Evolutionary conservation across 2,329 filamentous ascomycete genomes (phyloP), one percentile per base, ranked within the genome.

Genomic region (Hypoxylon rubiginosum): DNA sequence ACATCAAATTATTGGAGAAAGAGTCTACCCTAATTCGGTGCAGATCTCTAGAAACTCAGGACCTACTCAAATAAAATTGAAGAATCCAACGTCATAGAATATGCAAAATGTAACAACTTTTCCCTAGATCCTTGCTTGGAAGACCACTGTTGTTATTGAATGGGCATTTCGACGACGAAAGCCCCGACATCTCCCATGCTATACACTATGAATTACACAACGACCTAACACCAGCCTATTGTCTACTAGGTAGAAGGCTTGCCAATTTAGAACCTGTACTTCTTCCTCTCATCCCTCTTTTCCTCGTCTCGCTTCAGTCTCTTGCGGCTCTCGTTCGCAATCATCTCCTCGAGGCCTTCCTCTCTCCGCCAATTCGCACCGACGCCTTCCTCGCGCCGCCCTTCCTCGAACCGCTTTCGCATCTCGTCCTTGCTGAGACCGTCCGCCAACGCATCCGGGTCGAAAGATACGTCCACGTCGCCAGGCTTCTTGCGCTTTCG

Each of bases 401-500:
- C 91, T 84, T 82, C 89, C 63, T 98, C 94, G 75, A 97, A 99
- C 76, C 91, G 87, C 74, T 87, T 89, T 78, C 87, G 88, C 74
- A 99, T 79, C 72, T 94, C 92, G 26, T 97, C 94, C 79, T 95
- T 97, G 80, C 87, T 91, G 74, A 98, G 85, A 48, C 91, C 92
- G 72, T 87, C 85, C 69, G 88, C 88, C 65, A 99, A 79, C 39
- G 91, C 86, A 76, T 98, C 95, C 4, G 93, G 88, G 74, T 98
- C 94, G 68, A 99, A 89, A 24, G 94, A 93, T 28, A 98, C 91
- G 72, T 99, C 96, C 24, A 99, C 88, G 77, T 99, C 96, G 43
- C 95, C 96, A 3, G 92, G 94, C 86, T 97, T 97, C 88, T 98
- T 99, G 74, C 93, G 88, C 82, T 97, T 96, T 74, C 92, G 84